Percentiles rank a stretch among this genome's conserved stretches.
Evolutionary conservation across 1,139 yeast genomes (phyloP).

Genomic region (Arxiozyma slooffiae): DNA sequence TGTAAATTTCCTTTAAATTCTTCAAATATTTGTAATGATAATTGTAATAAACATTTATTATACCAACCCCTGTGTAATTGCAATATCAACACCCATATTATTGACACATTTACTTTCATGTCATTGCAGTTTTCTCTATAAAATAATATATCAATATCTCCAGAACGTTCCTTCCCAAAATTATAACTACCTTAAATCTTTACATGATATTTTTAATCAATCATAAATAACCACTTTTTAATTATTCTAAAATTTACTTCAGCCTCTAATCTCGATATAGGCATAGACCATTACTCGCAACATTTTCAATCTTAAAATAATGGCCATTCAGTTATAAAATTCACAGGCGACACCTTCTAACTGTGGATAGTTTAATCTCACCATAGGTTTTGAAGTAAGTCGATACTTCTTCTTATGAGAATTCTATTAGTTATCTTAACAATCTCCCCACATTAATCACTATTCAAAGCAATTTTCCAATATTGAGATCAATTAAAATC

Average conservation of each 20-base stretch:
- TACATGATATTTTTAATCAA: conserved; percentile 36
- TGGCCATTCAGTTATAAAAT: conserved; percentile 29
- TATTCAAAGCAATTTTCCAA: conserved; percentile 43
- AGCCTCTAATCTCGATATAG: conserved; percentile 43
- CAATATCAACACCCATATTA: conserved; percentile 28
- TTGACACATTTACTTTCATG: conserved; percentile 23
- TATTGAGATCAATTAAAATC: conserved; percentile 34
- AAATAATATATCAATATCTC: conserved; percentile 52
- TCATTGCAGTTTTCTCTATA: conserved; percentile 34
- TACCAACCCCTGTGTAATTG: conserved; percentile 26
- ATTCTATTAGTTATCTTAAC: conserved; percentile 31
- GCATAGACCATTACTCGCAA: conserved; percentile 42
- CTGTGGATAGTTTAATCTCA: conserved; percentile 45
- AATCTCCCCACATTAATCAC: conserved; percentile 37
- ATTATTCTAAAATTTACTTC: conserved; percentile 36
- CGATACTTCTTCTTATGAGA: conserved; percentile 27
- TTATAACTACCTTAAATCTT: conserved; percentile 49
- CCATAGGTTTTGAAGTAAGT: conserved; percentile 38
- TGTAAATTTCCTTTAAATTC: conserved; percentile 11
- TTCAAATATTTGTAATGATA: conserved; percentile 13
- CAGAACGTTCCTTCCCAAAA: conserved; percentile 41
- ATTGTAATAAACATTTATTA: conserved; percentile 23
- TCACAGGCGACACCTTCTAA: conserved; percentile 34
- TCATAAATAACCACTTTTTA: conserved; percentile 23
- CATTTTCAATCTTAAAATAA: conserved; percentile 41